Conservation (phyloP, 169 alveolate genomes). For the Cryptosporidium tyzzeri region DNA sequence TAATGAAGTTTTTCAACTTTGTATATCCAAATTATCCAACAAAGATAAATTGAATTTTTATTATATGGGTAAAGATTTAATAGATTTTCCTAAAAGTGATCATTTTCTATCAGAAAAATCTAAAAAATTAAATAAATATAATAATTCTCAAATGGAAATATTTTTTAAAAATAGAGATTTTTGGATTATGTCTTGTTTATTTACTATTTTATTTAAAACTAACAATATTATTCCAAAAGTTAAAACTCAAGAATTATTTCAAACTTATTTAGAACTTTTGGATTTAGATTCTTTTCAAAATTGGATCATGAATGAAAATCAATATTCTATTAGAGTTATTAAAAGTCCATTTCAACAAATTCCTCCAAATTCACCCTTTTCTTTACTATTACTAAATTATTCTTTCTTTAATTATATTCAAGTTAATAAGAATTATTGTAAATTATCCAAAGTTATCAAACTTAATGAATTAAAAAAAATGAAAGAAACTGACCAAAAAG, state of each 20-base stretch:
- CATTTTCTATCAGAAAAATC: neutral
- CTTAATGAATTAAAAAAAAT: neutral
- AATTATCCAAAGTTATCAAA: neutral
- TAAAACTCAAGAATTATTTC: neutral
- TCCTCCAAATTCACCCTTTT: conserved; percentile 36
- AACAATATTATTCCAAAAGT: neutral
- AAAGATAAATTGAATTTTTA: neutral
- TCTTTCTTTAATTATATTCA: neutral
- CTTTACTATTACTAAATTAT: conserved; percentile 21
- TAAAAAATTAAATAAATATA: neutral
- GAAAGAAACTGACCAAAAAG: neutral
- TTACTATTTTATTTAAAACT: conserved; percentile 2
- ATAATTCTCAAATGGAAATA: neutral
- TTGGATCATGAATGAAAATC: conserved; percentile 14
- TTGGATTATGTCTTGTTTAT: conserved; percentile 9
- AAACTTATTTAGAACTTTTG: neutral
- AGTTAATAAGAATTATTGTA: neutral
- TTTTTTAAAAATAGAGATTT: conserved; percentile 12
- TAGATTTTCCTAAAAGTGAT: conserved; percentile 9
- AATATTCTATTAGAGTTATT: neutral
- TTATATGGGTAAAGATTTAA: conserved; percentile 33
- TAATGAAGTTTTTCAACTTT: neutral
- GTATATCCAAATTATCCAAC: neutral
- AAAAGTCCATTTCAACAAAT: conserved; percentile 16
- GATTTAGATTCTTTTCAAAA: neutral